Conservation (phyloP, 768 basidiomycete genomes). For the Mrakia blollopis region DNA sequence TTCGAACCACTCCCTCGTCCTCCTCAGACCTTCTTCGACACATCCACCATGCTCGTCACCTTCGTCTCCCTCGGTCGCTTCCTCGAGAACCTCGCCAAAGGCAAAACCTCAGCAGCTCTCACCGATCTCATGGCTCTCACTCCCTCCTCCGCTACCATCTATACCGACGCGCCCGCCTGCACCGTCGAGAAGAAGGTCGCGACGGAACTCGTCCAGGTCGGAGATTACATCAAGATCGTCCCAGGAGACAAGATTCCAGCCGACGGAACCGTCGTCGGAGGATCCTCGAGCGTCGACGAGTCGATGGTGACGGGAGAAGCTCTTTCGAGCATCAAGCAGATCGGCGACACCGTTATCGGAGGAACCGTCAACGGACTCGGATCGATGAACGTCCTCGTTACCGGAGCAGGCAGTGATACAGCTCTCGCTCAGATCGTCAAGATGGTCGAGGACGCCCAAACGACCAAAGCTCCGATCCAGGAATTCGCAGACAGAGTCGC, state of each 20-base stretch:
- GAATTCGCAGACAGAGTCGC: conserved; percentile 92
- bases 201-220: conserved; percentile 90
- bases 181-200: conserved; percentile 83
- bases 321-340: conserved; percentile 74
- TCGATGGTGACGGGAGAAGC: conserved; percentile 96
- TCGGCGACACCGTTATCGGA: conserved; percentile 83
- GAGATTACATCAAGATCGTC: conserved; percentile 86
- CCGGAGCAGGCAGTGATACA: conserved; percentile 91
- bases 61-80: conserved; percentile 94
- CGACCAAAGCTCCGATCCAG: conserved; percentile 95
- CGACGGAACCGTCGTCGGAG: conserved; percentile 82
- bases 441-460: conserved; percentile 96
- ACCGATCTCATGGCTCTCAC: conserved; percentile 94
- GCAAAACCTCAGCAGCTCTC: conserved; percentile 90
- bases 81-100: conserved; percentile 94
- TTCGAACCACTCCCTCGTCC: conserved; percentile 64
- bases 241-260: conserved; percentile 96
- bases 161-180: conserved; percentile 74
- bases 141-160: conserved; percentile 92
- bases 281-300: conserved; percentile 86
- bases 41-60: conserved; percentile 96
- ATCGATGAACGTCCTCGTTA: conserved; percentile 94
- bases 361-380: conserved; percentile 95
- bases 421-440: conserved; percentile 93
- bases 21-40: conserved; percentile 93